Evolutionary conservation across 495 filamentous ascomycete species (phyloP).

Genomic region (Cercophora sp.): DNA sequence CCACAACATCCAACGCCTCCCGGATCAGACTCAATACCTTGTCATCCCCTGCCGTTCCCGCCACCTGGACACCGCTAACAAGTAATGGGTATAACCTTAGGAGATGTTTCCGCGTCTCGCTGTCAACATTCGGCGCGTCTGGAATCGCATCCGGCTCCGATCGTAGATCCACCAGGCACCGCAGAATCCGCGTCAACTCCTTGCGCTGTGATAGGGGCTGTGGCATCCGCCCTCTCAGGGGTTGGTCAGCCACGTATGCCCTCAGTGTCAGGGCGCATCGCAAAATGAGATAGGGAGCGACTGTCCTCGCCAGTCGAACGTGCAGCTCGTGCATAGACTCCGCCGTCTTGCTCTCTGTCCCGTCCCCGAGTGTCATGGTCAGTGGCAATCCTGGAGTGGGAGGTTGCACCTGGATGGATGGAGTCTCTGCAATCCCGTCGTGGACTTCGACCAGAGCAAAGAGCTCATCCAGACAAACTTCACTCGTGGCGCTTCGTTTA

Average conservation of each 20-base stretch:
- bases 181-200: slow-evolving; percentile 70
- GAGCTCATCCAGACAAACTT: slow-evolving; percentile 76
- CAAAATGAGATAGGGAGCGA: slow-evolving; percentile 79
- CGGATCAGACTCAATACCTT: slow-evolving; percentile 55
- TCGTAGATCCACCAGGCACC: slow-evolving; percentile 57
- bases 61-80: slow-evolving; percentile 63
- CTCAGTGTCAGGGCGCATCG: slow-evolving; percentile 74
- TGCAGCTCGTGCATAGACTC: slow-evolving; percentile 32
- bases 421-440: slow-evolving; percentile 27
- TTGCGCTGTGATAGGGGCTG: slow-evolving; percentile 77
- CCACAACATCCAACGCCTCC: slow-evolving; percentile 61
- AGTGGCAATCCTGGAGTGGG: slow-evolving; percentile 20
- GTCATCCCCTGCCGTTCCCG: slow-evolving; percentile 58
- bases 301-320: slow-evolving; percentile 65
- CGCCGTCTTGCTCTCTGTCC: slow-evolving; percentile 12
- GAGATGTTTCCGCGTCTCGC: slow-evolving; percentile 63
- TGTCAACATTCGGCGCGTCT: slow-evolving; percentile 53
- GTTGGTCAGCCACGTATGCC: slow-evolving; percentile 86
- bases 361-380: background rate
- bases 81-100: slow-evolving; percentile 79
- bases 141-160: slow-evolving; percentile 71
- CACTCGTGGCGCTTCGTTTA: slow-evolving; percentile 66
- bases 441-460: slow-evolving; percentile 62
- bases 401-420: slow-evolving; percentile 25
- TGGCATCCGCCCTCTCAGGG: slow-evolving; percentile 85